Evolutionary conservation across 2,329 filamentous ascomycete genomes (phyloP), one percentile per base, ranked within the genome.

Genomic region (Verruconis gallopava): DNA sequence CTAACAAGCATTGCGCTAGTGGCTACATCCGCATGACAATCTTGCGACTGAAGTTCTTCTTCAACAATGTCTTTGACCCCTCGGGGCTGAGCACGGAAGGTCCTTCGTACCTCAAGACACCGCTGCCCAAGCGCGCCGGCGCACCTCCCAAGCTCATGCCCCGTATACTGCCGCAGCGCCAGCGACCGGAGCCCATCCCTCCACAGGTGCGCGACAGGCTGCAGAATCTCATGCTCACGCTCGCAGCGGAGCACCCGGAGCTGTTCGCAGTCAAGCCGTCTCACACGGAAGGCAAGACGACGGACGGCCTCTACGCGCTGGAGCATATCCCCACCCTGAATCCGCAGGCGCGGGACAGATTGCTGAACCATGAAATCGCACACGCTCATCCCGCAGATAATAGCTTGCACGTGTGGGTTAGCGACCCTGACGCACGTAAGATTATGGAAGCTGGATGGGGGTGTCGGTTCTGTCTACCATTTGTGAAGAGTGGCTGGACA

Each of bases 381-480:
- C 41, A 38, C 36, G 34, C 41, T 20, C 34, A 43, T 20, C 36
- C 41, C 21, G 20, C 21, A 21, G 41, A 43, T 20, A 43, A 43
- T 38, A 43, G 41, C 38, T 38, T 37, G 19, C 36, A 38, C 30
- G 35, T 38, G 30, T 38, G 41, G 41, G 13, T 38, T n/a, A 19
- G 20, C 9, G 41, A 43, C 30, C 19, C 14, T 19, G 85, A 93
- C 55, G 82, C 81, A 41, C 74, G 69, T 51, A 67, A 79, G 40
- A 71, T 91, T 14, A 63, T 93, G 21, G 71, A 78, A 50, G 77
- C 75, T 47, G 82, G 84, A 2, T 93, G 85, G 85, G 85, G 81
- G 1, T 77, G 91, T 62, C 53, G 72, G 15, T 73, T 77, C 59
- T 72, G 72, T 4, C 50, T 85, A 42, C 77, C 82, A 5, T 81